A percentile compares a stretch with the other conserved stretches of the same genome.
phyloP scores from a whole-genome alignment of 768 basidiomycete species.

The Tulasnella sp. region DNA sequence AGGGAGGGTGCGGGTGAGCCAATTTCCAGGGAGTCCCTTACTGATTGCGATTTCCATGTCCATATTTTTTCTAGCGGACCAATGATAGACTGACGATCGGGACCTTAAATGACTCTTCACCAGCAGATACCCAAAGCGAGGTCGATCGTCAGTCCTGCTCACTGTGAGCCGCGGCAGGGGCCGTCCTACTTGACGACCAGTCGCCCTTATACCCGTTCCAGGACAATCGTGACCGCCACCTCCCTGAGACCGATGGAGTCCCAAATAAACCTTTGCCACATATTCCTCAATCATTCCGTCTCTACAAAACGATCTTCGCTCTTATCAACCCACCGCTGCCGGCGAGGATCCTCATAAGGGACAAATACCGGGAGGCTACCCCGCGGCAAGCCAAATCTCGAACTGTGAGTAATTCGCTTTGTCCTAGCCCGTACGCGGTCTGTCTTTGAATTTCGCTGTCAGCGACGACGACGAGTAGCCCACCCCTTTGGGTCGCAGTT shows the following conservation, averaged over 20 bases:
- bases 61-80: no score
- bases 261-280: conserved; percentile 11
- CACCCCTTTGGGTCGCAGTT: not conserved
- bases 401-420: conserved; percentile 19
- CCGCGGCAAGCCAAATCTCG: conserved; percentile 20
- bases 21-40: no score
- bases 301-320: conserved; percentile 21
- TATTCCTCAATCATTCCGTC: conserved; percentile 11
- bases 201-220: not conserved
- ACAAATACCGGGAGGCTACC: conserved; percentile 21
- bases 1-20: no score
- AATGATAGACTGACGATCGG: no score
- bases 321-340: conserved; percentile 23
- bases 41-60: no score
- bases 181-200: not conserved
- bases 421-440: not conserved
- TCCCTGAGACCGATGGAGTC: conserved; percentile 23
- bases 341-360: conserved; percentile 27
- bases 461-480: not conserved
- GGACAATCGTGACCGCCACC: conserved; percentile 2
- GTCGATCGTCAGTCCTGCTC: no score
- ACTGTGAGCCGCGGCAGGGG: no score
- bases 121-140: no score
- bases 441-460: not conserved
- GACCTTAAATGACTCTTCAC: no score